Evolutionary conservation across 805 yeast species (phyloP).

Genomic region (Wickerhamomyces chaumierensis): DNA sequence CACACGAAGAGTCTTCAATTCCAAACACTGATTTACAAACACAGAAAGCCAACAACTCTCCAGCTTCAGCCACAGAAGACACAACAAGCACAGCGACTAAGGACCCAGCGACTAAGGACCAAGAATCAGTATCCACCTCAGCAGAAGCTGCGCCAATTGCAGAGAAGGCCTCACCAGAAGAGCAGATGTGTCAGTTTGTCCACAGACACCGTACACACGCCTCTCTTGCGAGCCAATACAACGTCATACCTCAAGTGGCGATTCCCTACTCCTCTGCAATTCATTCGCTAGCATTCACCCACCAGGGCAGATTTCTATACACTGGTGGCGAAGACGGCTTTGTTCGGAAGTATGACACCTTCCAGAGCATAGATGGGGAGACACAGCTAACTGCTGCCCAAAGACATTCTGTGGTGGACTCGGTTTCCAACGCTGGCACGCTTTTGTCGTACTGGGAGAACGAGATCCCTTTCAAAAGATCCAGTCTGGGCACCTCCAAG

Average conservation of each 20-base stretch:
- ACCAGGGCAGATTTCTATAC: conserved; percentile 76
- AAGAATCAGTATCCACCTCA: neutral
- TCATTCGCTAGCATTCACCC: conserved; percentile 65
- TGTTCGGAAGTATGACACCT: conserved; percentile 80
- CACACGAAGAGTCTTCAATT: too few species aligned
- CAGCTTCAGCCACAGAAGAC: too few species aligned
- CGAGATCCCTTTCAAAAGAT: conserved; percentile 66
- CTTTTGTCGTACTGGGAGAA: conserved; percentile 88
- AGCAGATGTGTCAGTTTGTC: conserved; percentile 2
- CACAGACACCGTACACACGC: neutral
- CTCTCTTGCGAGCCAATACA: conserved; percentile 42
- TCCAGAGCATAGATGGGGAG: conserved; percentile 77
- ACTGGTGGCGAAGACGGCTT: conserved; percentile 97
- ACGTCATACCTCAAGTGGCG: conserved; percentile 77
- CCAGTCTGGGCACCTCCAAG: conserved; percentile 14
- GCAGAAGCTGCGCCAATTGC: neutral
- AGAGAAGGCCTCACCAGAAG: neutral
- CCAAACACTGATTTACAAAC: too few species aligned
- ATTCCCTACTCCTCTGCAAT: conserved; percentile 74
- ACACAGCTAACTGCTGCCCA: conserved; percentile 85
- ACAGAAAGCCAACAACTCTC: too few species aligned
- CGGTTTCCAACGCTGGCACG: conserved; percentile 77
- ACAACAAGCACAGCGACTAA: too few species aligned
- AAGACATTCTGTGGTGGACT: conserved; percentile 77
- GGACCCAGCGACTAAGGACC: too few species aligned